Conservation (phyloP, 1,284 basidiomycete species). For the Ustilago xerochloae region DNA sequence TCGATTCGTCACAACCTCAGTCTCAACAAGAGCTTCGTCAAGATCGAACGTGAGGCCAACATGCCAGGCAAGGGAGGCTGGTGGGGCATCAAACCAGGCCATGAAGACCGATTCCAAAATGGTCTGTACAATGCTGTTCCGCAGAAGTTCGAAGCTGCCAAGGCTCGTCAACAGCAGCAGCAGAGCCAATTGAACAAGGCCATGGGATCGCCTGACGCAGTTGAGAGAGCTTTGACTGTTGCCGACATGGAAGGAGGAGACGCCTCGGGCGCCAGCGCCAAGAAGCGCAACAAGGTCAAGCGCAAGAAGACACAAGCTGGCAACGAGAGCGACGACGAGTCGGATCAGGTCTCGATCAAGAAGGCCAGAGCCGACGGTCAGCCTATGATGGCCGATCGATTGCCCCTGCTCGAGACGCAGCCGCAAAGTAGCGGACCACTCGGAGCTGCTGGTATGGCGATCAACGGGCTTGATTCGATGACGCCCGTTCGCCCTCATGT, state of each 20-base stretch:
- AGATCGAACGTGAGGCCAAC: conserved; percentile 68
- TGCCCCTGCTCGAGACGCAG: conserved; percentile 49
- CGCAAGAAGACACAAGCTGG: conserved; percentile 40
- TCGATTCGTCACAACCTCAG: conserved; percentile 92
- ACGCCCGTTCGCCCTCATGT: conserved; percentile 46
- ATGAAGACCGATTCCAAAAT: conserved; percentile 64
- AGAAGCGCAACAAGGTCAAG: conserved; percentile 44
- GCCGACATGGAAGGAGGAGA: conserved; percentile 10
- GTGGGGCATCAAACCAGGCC: conserved; percentile 69
- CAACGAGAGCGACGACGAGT: conserved; percentile 33
- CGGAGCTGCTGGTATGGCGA: conserved; percentile 19
- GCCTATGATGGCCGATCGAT: conserved; percentile 18
- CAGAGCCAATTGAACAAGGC: conserved; percentile 22
- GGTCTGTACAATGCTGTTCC: conserved; percentile 56
- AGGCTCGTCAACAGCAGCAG: conserved; percentile 36
- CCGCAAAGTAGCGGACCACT: conserved; percentile 17
- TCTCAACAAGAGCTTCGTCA: conserved; percentile 82
- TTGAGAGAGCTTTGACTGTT: conserved; percentile 13
- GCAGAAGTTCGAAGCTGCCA: conserved; percentile 49
- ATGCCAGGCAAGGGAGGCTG: conserved; percentile 70
- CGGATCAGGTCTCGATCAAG: conserved; percentile 30
- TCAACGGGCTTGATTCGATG: conserved; percentile 35
- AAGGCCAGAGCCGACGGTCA: conserved; percentile 19
- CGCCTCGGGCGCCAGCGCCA: conserved; percentile 15
- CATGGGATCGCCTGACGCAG: conserved; percentile 23